Base-by-base conservation (phyloP, 2,329 filamentous ascomycete genomes). In the Botrytis fabae region DNA sequence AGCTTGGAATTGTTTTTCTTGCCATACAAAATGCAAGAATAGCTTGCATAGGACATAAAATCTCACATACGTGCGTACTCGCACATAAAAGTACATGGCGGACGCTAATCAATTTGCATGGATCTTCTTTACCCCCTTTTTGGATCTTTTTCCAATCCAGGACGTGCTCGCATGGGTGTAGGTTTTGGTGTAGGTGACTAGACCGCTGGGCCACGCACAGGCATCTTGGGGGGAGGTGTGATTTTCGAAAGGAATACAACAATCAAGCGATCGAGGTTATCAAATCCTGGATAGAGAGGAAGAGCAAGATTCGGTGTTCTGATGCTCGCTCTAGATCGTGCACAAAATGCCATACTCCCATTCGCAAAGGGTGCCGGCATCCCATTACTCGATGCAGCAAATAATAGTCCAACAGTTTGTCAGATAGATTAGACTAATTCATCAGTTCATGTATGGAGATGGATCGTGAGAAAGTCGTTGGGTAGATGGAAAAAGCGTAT, bases 181-280 rank as follows among this genome's bases (percentile, higher is more conserved):
- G n/a, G 65, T 68, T 51, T 57, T 40, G 65, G 48, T 64, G 40
- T 44, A 42, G 44, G 63, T 65, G 63, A 69, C 65, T 69, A 69
- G 44, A 69, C 12, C 16, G 65, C 48, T 69, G 65, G 65, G 65
- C 65, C 65, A 57, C 65, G 65, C 65, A 69, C 65, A 57, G 61
- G 59, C 38, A 20, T 66, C 28, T 46, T 64, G n/a, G 40, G 51
- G 51, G 38, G 32, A 28, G 20, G 42, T 44, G 42, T 48, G 61
- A 66, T 63, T 44, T 32, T 63, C 61, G 8, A 28, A 63, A 46
- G 61, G 66, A 57, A 66, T 54, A 51, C 48, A 69, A 65, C 68
- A 25, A 40, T 48, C n/a, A 46, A 70, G 54, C 54, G 69, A 70
- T 63, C 54, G 54, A 70, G 65, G 42, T n/a, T 28, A 28, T 25